phyloP scores from a whole-genome alignment of 108 stramenopile species.

The Nannochloropsis oceanica region DNA sequence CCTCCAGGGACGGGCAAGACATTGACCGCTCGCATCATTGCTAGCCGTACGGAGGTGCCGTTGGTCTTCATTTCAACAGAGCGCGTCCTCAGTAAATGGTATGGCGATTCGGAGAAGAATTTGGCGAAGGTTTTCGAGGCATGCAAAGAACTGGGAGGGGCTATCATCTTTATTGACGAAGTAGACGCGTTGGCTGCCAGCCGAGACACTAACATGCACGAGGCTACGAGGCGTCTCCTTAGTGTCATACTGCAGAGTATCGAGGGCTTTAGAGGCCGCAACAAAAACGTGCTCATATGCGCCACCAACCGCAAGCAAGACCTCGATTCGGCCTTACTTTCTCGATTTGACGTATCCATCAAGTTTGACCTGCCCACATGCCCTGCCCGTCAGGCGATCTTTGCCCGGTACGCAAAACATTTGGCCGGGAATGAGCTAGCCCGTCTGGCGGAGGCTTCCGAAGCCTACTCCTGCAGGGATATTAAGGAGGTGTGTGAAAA shows the following conservation, averaged over 20 bases:
- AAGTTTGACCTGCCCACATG: slow-evolving; percentile 23
- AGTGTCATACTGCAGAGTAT: slow-evolving; percentile 35
- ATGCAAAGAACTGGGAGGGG: slow-evolving; percentile 33
- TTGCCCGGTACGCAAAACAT: slow-evolving; percentile 36
- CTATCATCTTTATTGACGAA: slow-evolving; percentile 39
- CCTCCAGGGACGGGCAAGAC: slow-evolving; percentile 22
- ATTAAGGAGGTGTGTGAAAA: slow-evolving; percentile 39
- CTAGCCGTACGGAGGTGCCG: slow-evolving; percentile 15
- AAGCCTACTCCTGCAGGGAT: slow-evolving; percentile 34
- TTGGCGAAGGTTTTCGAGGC: slow-evolving; percentile 31
- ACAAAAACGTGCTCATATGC: slow-evolving; percentile 35
- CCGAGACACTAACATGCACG: slow-evolving; percentile 28
- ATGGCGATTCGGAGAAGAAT: slow-evolving; percentile 39
- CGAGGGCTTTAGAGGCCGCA: slow-evolving; percentile 32
- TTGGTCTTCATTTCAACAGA: slow-evolving; percentile 27
- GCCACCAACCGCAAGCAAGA: slow-evolving; percentile 35
- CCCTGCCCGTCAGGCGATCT: slow-evolving; percentile 20
- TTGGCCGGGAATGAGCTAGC: slow-evolving; percentile 2
- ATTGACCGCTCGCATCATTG: slow-evolving; percentile 7
- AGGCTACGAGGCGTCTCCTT: slow-evolving; percentile 33
- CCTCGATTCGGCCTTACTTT: slow-evolving; percentile 29
- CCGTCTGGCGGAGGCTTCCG: slow-evolving; percentile 20
- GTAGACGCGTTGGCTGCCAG: slow-evolving; percentile 11
- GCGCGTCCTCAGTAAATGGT: slow-evolving; percentile 32
- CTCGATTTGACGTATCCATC: slow-evolving; percentile 33